Evolutionary conservation across 495 filamentous ascomycete genomes (phyloP).

Genomic region (Penicillium coffeae): DNA sequence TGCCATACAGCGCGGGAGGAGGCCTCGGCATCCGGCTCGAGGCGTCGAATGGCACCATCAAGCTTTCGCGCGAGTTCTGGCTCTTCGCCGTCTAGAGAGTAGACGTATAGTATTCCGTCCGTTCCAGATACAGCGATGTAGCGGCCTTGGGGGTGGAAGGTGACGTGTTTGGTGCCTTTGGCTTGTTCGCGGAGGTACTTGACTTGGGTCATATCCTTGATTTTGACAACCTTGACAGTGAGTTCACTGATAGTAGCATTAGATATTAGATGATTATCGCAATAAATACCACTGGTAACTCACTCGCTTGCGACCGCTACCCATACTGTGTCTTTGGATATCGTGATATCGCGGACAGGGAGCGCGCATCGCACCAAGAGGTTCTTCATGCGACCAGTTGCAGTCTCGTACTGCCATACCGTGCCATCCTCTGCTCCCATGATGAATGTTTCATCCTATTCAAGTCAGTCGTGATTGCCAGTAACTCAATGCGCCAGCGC

Average conservation of each 20-base stretch:
- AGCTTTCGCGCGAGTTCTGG: slow-evolving; percentile 77
- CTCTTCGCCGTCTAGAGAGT: slow-evolving; percentile 75
- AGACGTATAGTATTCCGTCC: slow-evolving; percentile 84
- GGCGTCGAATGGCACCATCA: slow-evolving; percentile 74
- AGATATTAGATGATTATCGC: background rate
- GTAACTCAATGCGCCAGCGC: slow-evolving; percentile 16
- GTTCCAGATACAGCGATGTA: slow-evolving; percentile 78
- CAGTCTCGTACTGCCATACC: slow-evolving; percentile 79
- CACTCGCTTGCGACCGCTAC: slow-evolving; percentile 92
- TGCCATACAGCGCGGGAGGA: slow-evolving; percentile 83
- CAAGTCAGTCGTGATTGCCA: slow-evolving; percentile 1
- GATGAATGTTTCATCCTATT: slow-evolving; percentile 78
- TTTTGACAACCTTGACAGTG: slow-evolving; percentile 80
- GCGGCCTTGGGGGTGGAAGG: slow-evolving; percentile 78
- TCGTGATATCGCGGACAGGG: slow-evolving; percentile 77
- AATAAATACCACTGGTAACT: slow-evolving; percentile 17
- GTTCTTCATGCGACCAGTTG: slow-evolving; percentile 69
- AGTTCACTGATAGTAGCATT: slow-evolving; percentile 57
- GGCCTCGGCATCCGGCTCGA: slow-evolving; percentile 74
- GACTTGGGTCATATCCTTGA: slow-evolving; percentile 68
- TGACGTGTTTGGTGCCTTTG: slow-evolving; percentile 82
- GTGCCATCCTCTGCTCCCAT: slow-evolving; percentile 90
- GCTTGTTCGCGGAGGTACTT: slow-evolving; percentile 74
- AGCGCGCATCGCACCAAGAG: slow-evolving; percentile 78
- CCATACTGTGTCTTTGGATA: slow-evolving; percentile 83